Percentiles rank a stretch among this genome's conserved stretches.
These are phyloP conservation scores for Capsella rubella DNA, from an alignment of 441 rosid species.

Conservation along the genomic window DNA sequence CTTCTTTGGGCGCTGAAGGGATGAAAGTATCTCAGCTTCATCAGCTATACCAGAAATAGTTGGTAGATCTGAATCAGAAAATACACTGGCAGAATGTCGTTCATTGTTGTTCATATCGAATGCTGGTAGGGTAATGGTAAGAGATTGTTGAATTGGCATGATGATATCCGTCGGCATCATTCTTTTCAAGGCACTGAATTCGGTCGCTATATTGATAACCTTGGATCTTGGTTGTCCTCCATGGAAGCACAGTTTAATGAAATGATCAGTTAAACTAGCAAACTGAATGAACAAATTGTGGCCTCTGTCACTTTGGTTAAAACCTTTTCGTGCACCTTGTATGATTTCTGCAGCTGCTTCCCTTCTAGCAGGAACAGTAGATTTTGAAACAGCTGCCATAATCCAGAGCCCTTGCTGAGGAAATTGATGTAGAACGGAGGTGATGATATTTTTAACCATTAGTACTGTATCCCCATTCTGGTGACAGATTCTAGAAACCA, in stretches of 20 bases:
- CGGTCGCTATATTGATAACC: slow-evolving; percentile 91
- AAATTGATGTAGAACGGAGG: slow-evolving; percentile 85
- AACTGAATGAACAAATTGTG: slow-evolving; percentile 88
- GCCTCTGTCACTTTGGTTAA: slow-evolving; percentile 74
- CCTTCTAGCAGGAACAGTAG: slow-evolving; percentile 91
- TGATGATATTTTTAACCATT: slow-evolving; percentile 82
- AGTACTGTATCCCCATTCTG: slow-evolving; percentile 90
- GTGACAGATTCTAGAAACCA: slow-evolving; percentile 99
- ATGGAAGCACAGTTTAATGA: slow-evolving; percentile 93
- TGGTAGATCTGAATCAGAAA: slow-evolving; percentile 86
- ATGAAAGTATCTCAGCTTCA: slow-evolving; percentile 99
- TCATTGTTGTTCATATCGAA: slow-evolving; percentile 60
- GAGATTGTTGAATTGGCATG: slow-evolving; percentile 98
- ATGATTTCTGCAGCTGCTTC: slow-evolving; percentile 98
- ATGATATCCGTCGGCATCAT: slow-evolving; percentile 97
- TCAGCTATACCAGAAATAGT: slow-evolving; percentile 91
- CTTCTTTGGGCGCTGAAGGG: slow-evolving; percentile 97
- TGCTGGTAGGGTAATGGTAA: slow-evolving; percentile 82
- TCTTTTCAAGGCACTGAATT: slow-evolving; percentile 98
- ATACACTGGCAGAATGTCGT: slow-evolving; percentile 67
- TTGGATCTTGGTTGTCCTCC: slow-evolving; percentile 84
- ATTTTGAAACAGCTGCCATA: slow-evolving; percentile 99
- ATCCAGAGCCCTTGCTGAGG: slow-evolving; percentile 99
- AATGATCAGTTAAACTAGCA: slow-evolving; percentile 90
- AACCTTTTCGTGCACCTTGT: slow-evolving; percentile 90